A percentile compares a stretch with the other conserved stretches of the same genome.
phyloP scores from a whole-genome alignment of 306 rosid species.

The Quercus dentata region DNA sequence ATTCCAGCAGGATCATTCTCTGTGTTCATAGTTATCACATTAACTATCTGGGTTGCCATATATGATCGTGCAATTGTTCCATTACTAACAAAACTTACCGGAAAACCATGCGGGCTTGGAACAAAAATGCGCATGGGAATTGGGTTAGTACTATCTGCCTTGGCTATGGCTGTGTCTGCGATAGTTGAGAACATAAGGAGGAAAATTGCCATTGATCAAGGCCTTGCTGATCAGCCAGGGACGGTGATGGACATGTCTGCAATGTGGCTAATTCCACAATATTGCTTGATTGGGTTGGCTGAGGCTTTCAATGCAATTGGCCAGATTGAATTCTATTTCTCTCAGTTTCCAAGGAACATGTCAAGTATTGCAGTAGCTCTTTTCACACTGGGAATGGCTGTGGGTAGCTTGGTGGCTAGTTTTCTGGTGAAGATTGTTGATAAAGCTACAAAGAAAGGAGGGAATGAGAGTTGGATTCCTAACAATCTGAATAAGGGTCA shows the following conservation, averaged over 20 bases:
- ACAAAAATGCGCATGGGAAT: conserved; percentile 7
- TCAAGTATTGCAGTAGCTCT: conserved; percentile 46
- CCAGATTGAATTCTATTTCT: conserved; percentile 41
- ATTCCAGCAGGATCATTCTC: conserved; percentile 45
- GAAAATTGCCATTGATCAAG: conserved; percentile 22
- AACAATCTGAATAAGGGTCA: conserved; percentile 13
- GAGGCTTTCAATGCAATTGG: conserved; percentile 41
- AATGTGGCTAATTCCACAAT: conserved; percentile 38
- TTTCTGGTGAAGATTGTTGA: conserved; percentile 30
- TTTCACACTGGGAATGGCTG: conserved; percentile 30
- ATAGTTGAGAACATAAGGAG: conserved; percentile 28
- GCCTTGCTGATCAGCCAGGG: conserved; percentile 22
- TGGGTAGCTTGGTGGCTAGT: conserved; percentile 19
- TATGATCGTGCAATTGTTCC: conserved; percentile 34
- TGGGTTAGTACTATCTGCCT: not conserved
- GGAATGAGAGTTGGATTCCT: not conserved
- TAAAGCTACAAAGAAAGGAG: not conserved
- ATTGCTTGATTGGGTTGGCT: conserved; percentile 24
- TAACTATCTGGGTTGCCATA: conserved; percentile 19
- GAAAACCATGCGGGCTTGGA: not conserved
- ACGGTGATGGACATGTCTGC: conserved; percentile 38
- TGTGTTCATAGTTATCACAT: conserved; percentile 23
- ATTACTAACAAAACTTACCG: conserved; percentile 22
- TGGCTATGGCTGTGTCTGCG: not conserved
- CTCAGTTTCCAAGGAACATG: conserved; percentile 36